Base-by-base conservation (phyloP, 306 rosid species). In the barrel medic (Medicago truncatula) region DNA sequence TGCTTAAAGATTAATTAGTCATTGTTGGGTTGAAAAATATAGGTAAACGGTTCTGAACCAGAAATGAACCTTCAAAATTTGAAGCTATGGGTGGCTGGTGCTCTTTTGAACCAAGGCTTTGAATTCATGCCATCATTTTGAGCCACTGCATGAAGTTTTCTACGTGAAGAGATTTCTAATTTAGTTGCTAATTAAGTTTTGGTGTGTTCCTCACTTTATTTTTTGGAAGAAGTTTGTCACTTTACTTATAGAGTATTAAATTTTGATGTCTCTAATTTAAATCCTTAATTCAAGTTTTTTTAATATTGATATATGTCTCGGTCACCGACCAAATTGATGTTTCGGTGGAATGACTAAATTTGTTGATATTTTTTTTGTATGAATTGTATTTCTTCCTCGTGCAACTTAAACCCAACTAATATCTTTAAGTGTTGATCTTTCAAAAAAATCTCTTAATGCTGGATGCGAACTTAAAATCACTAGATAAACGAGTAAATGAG, bases 41-140 rank as follows among this genome's bases (percentile, higher is more conserved):
- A 94, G 98, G 96, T 87, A 15, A 78, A 82, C 65, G 89, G 86
- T 36, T 61, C 82, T 12, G 89, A 90, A 70, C 73, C 75, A 72
- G 92, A 92, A 39, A 85, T 90, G 67, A 86, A 92, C 81, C 84
- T 87, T 84, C 90, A 87, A 57, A 90, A 92, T 82, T 79, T 95
- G 92, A 92, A 89, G 90, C 87, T 92, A 28, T 95, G 98, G 98
- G 89, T 95, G 47, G 83, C 97, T 1, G 91, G 87, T 2, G 98
- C 96, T 61, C 93, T 95, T 77, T 66, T 90, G 75, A 92, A 88
- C 78, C 96, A 92, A 78, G 96, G 97, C 44, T 95, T 95, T 82
- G 87, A 88, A 82, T 78, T 90, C 40, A 67, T 76, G 78, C 20
- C 85, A 66, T 43, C 78, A 3, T 77, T 87, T 56, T 85, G 76